Conservation (phyloP, 371 early-diverging fungal genomes). For the Mortierella sp. region DNA sequence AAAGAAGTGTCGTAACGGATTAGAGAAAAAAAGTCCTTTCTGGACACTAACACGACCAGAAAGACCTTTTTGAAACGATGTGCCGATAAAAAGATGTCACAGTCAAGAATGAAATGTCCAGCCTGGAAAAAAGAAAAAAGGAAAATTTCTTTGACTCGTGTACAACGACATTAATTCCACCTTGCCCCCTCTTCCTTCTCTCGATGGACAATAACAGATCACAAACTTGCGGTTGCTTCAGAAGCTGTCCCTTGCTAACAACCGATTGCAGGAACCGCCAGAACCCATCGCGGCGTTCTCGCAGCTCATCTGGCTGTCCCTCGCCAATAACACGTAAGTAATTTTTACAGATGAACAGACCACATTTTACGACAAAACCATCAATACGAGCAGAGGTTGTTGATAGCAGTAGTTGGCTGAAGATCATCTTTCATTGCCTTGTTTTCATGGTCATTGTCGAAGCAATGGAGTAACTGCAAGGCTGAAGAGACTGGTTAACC, state of each 20-base stretch:
- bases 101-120: conserved; percentile 4
- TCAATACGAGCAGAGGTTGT: neutral
- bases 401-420: neutral
- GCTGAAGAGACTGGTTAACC: conserved; percentile 3
- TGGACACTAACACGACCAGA: neutral
- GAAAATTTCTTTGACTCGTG: neutral
- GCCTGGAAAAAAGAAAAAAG: neutral
- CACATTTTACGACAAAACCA: neutral
- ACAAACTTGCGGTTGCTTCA: conserved; percentile 34
- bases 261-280: conserved; percentile 65
- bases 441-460: neutral
- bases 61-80: no score
- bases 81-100: no score
- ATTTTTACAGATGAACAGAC: neutral
- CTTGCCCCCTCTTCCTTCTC: neutral
- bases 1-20: no score
- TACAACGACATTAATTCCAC: neutral
- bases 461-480: conserved; percentile 21
- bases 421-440: neutral
- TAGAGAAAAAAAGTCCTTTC: no score
- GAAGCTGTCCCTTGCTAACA: conserved; percentile 64
- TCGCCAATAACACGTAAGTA: conserved; percentile 71
- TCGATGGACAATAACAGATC: conserved; percentile 23
- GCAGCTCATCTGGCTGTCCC: conserved; percentile 73
- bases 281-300: conserved; percentile 65